phyloP scores from a whole-genome alignment of 108 stramenopile genomes.

The Cyclotella kingstonii region DNA sequence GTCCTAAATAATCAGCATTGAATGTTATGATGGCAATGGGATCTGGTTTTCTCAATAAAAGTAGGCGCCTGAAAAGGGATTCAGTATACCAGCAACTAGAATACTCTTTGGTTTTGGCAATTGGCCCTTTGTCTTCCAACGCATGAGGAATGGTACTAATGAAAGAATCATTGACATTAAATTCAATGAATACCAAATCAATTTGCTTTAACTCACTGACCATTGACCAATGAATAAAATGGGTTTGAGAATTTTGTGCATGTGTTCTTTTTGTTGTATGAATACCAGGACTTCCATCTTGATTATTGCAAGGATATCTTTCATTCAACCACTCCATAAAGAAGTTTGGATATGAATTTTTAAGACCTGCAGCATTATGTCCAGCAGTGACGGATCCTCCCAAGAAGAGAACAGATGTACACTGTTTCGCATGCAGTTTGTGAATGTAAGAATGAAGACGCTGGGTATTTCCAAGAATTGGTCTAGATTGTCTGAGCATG shows the following conservation, averaged over 20 bases:
- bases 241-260: slow-evolving; percentile 15
- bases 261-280: slow-evolving; percentile 18
- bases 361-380: slow-evolving; percentile 18
- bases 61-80: slow-evolving; percentile 22
- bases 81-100: slow-evolving; percentile 17
- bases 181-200: slow-evolving; percentile 35
- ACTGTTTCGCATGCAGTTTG: slow-evolving; percentile 22
- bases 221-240: slow-evolving; percentile 24
- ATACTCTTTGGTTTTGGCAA: slow-evolving; percentile 9
- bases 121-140: slow-evolving; percentile 26
- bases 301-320: slow-evolving; percentile 12
- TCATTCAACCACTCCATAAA: slow-evolving; percentile 42
- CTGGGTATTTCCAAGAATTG: slow-evolving; percentile 35
- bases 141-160: slow-evolving; percentile 25
- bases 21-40: slow-evolving; percentile 35
- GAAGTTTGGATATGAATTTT: slow-evolving; percentile 23
- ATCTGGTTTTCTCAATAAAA: slow-evolving; percentile 35
- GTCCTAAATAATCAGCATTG: slow-evolving; percentile 34
- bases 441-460: slow-evolving; percentile 25
- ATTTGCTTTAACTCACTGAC: slow-evolving; percentile 12
- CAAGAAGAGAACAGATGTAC: slow-evolving; percentile 34
- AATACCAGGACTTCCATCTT: slow-evolving; percentile 8
- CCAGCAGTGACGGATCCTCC: slow-evolving; percentile 35
- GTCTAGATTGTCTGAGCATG: slow-evolving; percentile 33
- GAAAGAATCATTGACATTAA: slow-evolving; percentile 35